A percentile compares a stretch with the other conserved stretches of the same genome.
Conservation (phyloP, 179 eudicot species). For the Beta macrorhiza region DNA sequence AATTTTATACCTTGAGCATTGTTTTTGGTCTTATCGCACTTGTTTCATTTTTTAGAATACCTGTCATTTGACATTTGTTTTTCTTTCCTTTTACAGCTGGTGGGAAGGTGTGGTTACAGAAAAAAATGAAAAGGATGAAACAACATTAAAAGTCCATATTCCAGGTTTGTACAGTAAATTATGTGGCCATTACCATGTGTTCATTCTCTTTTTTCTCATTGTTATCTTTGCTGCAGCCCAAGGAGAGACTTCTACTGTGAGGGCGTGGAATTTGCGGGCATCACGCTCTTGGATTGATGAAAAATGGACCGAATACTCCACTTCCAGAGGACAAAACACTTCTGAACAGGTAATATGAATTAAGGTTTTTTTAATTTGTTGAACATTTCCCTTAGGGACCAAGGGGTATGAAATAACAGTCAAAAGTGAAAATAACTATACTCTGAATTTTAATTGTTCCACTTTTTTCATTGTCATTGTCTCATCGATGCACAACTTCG, state of each 20-base stretch:
- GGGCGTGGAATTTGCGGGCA: conserved; percentile 81
- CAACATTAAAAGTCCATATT: conserved; percentile 66
- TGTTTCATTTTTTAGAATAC: background rate
- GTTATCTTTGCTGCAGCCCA: conserved; percentile 49
- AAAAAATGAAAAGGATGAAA: conserved; percentile 66
- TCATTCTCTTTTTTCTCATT: background rate
- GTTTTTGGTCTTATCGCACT: background rate
- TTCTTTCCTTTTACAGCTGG: conserved; percentile 63
- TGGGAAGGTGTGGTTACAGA: conserved; percentile 86
- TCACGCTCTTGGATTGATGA: conserved; percentile 78
- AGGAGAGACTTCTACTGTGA: conserved; percentile 65
- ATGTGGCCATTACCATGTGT: background rate
- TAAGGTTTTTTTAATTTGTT: too few species aligned
- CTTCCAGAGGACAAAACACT: conserved; percentile 33
- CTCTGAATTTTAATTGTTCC: too few species aligned
- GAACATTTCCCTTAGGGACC: background rate
- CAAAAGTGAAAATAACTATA: background rate
- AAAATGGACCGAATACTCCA: conserved; percentile 72
- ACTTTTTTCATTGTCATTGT: too few species aligned
- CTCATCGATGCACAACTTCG: too few species aligned
- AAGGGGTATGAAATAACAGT: background rate
- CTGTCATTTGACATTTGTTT: conserved; percentile 11
- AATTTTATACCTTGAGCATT: background rate
- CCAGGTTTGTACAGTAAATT: conserved; percentile 51
- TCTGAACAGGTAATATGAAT: conserved; percentile 28